Conservation (phyloP, 2,329 filamentous ascomycete species). For the Coniochaeta sp. region DNA sequence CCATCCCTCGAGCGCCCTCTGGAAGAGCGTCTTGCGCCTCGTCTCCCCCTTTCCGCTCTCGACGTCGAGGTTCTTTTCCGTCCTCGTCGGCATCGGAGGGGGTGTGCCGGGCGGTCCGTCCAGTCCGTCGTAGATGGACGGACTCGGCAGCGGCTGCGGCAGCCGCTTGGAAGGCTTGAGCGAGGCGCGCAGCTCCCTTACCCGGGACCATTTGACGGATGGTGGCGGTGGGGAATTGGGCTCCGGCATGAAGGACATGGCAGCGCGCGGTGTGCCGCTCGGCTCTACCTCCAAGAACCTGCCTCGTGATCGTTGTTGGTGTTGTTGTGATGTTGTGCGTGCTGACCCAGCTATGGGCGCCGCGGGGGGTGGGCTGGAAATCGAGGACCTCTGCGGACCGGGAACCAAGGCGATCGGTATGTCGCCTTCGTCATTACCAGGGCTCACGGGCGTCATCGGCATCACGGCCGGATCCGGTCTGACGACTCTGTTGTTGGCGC, state of each 20-base stretch:
- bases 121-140: neutral
- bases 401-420: conserved; percentile 10
- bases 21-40: conserved; percentile 38
- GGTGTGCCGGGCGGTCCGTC: neutral
- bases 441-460: neutral
- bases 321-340: neutral
- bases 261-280: neutral
- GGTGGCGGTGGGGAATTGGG: neutral
- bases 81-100: neutral
- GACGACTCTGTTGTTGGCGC: neutral
- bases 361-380: neutral
- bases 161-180: neutral
- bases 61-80: neutral
- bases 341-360: conserved; percentile 3
- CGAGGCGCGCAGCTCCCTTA: neutral
- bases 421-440: conserved; percentile 1
- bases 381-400: neutral
- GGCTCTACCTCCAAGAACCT: neutral
- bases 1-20: conserved; percentile 41
- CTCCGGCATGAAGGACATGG: neutral
- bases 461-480: neutral
- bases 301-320: neutral
- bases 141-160: conserved; percentile 3
- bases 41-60: conserved; percentile 15
- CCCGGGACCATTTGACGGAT: conserved; percentile 1